Evolutionary conservation across 495 filamentous ascomycete species (phyloP).

Genomic region (Schizothecium vesticola): DNA sequence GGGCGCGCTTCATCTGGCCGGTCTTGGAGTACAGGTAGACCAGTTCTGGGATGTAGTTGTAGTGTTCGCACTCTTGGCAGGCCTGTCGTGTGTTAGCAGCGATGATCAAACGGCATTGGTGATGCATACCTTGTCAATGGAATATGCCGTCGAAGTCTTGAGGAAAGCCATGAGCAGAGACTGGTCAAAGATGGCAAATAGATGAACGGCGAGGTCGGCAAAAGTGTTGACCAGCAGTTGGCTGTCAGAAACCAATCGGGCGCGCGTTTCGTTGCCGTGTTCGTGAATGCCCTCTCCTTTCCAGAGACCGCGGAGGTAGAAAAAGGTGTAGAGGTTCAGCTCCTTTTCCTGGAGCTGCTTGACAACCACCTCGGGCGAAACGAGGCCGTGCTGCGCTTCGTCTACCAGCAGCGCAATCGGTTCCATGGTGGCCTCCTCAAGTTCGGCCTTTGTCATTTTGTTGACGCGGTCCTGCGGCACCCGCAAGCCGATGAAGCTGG

Average conservation of each 20-base stretch:
- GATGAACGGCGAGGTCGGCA: constrained; percentile 74
- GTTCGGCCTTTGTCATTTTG: constrained; percentile 59
- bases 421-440: constrained; percentile 73
- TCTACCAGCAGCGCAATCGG: constrained; percentile 81
- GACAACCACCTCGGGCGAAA: constrained; percentile 72
- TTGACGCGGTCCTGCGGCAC: constrained; percentile 68
- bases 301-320: constrained; percentile 88
- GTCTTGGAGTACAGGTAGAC: constrained; percentile 94
- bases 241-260: constrained; percentile 50
- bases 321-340: constrained; percentile 71
- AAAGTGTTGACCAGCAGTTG: constrained; percentile 76
- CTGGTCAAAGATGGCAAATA: constrained; percentile 81
- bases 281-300: constrained; percentile 53
- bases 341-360: constrained; percentile 57
- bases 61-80: constrained; percentile 67
- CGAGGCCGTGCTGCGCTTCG: constrained; percentile 82
- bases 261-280: constrained; percentile 38
- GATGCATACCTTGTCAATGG: constrained; percentile 57
- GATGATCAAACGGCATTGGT: neutral
- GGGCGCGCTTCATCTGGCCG: constrained; percentile 81
- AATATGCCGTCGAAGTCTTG: constrained; percentile 75
- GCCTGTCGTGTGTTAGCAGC: constrained; percentile 43
- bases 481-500: constrained; percentile 79
- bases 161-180: constrained; percentile 78
- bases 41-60: constrained; percentile 77